phyloP scores from a whole-genome alignment of 257 asterid genomes.

The Nicotiana otophora region DNA sequence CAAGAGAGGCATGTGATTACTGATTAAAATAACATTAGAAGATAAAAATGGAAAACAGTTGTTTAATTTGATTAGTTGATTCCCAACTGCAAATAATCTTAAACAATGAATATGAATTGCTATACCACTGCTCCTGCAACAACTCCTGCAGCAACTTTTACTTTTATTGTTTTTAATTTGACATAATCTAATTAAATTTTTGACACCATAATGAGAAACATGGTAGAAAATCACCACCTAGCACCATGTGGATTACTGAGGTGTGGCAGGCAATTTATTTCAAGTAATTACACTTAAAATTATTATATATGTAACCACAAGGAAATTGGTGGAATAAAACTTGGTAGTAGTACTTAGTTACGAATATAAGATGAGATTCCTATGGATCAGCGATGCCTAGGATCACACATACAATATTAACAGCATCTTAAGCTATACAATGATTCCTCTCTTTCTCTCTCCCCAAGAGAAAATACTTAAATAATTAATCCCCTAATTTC shows the following conservation, averaged over 20 bases:
- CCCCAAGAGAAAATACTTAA: not conserved
- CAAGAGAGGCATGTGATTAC: constrained; percentile 47
- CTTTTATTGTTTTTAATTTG: not conserved
- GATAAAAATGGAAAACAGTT: not conserved
- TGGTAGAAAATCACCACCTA: not conserved
- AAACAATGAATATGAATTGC: constrained; percentile 1
- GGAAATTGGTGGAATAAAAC: not conserved
- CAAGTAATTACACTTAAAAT: not conserved
- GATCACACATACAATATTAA: constrained; percentile 37
- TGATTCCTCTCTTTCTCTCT: not conserved
- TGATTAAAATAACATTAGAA: constrained; percentile 19
- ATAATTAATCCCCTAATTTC: not conserved
- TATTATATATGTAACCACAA: not conserved
- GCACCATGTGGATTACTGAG: constrained; percentile 1
- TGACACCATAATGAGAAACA: constrained; percentile 2
- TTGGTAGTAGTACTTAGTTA: constrained; percentile 6
- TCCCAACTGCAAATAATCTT: not conserved
- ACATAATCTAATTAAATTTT: not conserved
- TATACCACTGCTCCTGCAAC: constrained; percentile 1
- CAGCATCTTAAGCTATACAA: constrained; percentile 14
- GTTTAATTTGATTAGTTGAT: constrained; percentile 4
- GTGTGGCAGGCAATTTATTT: not conserved
- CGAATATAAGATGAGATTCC: constrained; percentile 24
- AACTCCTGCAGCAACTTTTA: not conserved
- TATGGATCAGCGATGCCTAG: constrained; percentile 63